A percentile compares a stretch with the other conserved stretches of the same genome.
Conservation (phyloP, 768 basidiomycete genomes). For the Auriscalpium vulgare region DNA sequence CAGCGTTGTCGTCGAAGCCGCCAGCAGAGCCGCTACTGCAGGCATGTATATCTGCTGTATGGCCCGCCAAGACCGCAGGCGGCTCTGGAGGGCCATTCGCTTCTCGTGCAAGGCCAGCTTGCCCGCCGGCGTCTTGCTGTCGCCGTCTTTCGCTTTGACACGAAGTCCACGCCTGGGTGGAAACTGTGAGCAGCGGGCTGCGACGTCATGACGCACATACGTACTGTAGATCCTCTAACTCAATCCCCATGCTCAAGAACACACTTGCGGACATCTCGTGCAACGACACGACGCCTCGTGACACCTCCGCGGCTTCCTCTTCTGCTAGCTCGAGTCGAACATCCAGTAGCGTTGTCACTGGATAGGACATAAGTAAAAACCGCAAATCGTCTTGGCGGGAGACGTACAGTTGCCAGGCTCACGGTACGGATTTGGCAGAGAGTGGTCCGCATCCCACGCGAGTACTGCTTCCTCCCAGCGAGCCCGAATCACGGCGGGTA, state of each 20-base stretch:
- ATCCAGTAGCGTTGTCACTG: neutral
- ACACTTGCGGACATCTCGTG: neutral
- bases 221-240: neutral
- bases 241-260: neutral
- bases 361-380: neutral
- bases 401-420: neutral
- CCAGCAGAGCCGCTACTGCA: too few species aligned
- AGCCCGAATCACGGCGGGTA: neutral
- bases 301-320: neutral
- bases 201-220: neutral
- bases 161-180: neutral
- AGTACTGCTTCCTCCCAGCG: neutral
- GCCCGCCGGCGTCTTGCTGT: neutral
- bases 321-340: neutral
- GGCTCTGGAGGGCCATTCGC: neutral
- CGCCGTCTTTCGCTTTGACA: neutral
- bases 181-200: too few species aligned
- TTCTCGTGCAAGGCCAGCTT: slow-evolving; percentile 1
- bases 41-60: slow-evolving; percentile 6
- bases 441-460: neutral
- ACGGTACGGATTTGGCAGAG: neutral
- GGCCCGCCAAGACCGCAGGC: slow-evolving; percentile 1
- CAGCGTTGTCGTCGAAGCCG: too few species aligned
- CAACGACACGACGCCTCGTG: neutral
- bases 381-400: too few species aligned